A percentile compares a stretch with the other conserved stretches of the same genome.
Evolutionary conservation across 768 basidiomycete genomes (phyloP).

Genomic region (Collybia mongolica): DNA sequence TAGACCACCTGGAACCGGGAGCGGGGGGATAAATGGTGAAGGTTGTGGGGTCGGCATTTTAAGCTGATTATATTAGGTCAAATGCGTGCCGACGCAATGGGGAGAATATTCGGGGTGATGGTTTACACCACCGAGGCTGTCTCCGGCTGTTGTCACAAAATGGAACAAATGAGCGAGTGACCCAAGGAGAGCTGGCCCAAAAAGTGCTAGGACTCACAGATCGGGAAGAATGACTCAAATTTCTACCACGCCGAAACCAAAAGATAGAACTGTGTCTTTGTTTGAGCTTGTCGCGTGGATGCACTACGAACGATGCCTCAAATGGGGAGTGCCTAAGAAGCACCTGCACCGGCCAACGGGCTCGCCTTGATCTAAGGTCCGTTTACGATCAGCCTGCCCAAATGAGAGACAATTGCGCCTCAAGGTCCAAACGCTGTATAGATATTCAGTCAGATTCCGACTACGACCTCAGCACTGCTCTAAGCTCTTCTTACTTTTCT

Average conservation of each 20-base stretch:
- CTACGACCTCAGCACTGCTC: neutral
- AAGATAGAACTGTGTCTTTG: neutral
- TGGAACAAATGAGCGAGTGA: slow-evolving; percentile 1
- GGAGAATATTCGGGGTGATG: neutral
- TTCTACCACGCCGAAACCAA: neutral
- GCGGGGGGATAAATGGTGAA: slow-evolving; percentile 34
- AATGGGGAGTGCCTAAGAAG: neutral
- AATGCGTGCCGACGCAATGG: slow-evolving; percentile 1
- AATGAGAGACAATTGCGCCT: neutral
- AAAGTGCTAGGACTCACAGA: slow-evolving; percentile 6
- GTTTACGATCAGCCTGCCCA: neutral
- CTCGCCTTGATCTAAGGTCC: neutral
- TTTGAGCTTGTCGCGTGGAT: slow-evolving; percentile 1
- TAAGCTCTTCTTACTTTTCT: neutral
- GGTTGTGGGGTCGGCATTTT: slow-evolving; percentile 16
- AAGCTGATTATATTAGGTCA: slow-evolving; percentile 2
- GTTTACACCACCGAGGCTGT: slow-evolving; percentile 2
- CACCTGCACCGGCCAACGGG: neutral
- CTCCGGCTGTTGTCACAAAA: neutral
- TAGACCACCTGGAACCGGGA: slow-evolving; percentile 32
- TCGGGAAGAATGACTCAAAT: slow-evolving; percentile 10
- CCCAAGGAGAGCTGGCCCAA: neutral
- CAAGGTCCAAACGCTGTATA: neutral
- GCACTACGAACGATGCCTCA: neutral
- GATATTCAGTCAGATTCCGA: neutral